phyloP scores from a whole-genome alignment of 2,329 filamentous ascomycete genomes.

The Fusarium scirpi region DNA sequence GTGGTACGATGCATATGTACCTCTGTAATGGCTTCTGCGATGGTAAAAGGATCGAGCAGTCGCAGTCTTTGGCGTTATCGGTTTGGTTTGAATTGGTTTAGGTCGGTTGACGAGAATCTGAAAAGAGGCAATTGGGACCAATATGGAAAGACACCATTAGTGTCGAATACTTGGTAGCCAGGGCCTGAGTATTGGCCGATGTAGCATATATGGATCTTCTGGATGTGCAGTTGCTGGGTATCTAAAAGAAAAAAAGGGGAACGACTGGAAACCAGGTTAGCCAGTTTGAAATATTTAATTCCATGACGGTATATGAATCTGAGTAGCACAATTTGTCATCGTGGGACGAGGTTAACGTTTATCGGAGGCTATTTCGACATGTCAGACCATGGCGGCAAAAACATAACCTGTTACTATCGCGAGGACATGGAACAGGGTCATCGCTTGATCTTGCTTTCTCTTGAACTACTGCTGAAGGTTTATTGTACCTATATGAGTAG shows the following conservation, averaged over 20 bases:
- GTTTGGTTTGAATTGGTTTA: background rate
- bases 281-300: constrained; percentile 3
- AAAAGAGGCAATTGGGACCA: constrained; percentile 18
- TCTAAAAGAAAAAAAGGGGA: background rate
- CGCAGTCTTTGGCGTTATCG: constrained; percentile 31
- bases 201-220: background rate
- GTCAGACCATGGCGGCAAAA: constrained; percentile 30
- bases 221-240: background rate
- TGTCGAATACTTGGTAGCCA: background rate
- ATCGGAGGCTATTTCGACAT: background rate
- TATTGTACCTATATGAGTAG: background rate
- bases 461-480: background rate
- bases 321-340: background rate
- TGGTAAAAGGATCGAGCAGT: constrained; percentile 11
- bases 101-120: background rate
- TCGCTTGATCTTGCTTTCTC: constrained; percentile 3
- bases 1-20: constrained; percentile 4
- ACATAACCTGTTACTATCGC: background rate
- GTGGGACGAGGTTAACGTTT: background rate
- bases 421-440: background rate
- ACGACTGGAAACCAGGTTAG: background rate
- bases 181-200: background rate
- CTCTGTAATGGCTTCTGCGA: constrained; percentile 25
- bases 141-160: background rate
- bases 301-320: background rate